Percentiles rank a stretch among this genome's conserved stretches.
phyloP scores from a whole-genome alignment of 2,329 filamentous ascomycete species.

The Pochonia chlamydosporia region DNA sequence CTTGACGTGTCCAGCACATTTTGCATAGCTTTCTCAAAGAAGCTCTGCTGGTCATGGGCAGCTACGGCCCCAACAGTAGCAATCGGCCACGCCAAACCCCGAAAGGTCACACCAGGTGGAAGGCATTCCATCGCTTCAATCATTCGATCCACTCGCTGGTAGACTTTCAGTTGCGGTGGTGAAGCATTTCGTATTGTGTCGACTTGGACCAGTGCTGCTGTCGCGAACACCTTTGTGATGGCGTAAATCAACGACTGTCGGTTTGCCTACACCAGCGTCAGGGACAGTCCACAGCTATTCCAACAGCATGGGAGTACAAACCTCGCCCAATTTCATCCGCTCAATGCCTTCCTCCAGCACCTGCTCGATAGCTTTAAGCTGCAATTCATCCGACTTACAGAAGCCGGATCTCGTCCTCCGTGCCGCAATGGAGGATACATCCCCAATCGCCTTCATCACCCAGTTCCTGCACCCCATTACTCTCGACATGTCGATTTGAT shows the following conservation, averaged over 20 bases:
- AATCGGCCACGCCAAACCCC: conserved; percentile 12
- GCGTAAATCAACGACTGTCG: background rate
- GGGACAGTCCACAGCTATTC: too few relatives aligned
- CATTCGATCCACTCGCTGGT: conserved; percentile 1
- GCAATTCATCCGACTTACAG: background rate
- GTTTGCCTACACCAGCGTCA: background rate
- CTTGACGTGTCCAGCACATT: conserved; percentile 6
- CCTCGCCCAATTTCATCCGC: background rate
- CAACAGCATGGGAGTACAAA: background rate
- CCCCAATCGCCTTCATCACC: conserved; percentile 14
- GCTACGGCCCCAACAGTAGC: conserved; percentile 14
- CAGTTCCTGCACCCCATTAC: conserved; percentile 17
- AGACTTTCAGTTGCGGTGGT: background rate
- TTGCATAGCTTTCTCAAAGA: conserved; percentile 11
- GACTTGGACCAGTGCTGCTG: conserved; percentile 12
- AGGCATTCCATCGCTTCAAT: conserved; percentile 9
- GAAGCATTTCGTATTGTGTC: conserved; percentile 1
- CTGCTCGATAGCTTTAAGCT: background rate
- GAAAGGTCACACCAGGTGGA: conserved; percentile 9
- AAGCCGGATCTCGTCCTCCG: background rate
- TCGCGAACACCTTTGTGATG: conserved; percentile 10
- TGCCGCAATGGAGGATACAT: conserved; percentile 5
- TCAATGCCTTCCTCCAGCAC: background rate
- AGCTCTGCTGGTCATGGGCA: conserved; percentile 7
- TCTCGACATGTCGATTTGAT: conserved; percentile 11